These are phyloP conservation scores for Petunia hybrid DNA, from an alignment of 305 asterid genomes.

Conservation along the genomic window DNA sequence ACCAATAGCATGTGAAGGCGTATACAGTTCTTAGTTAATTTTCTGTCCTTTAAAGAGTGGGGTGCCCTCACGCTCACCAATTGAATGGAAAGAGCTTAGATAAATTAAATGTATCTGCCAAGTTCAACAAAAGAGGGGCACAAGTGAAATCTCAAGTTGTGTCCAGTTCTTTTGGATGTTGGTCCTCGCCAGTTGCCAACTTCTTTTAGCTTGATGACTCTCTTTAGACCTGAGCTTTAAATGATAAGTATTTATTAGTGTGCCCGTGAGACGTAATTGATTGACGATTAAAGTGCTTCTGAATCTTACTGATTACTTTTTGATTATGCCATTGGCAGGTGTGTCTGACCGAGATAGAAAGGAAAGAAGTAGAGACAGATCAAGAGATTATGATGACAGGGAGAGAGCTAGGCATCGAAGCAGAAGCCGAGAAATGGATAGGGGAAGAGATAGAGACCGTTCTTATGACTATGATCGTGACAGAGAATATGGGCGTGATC, in stretches of 20 bases:
- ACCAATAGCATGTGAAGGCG: neutral
- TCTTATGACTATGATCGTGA: conserved; percentile 67
- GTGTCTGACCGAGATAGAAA: conserved; percentile 69
- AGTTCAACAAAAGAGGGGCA: neutral
- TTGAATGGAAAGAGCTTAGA: neutral
- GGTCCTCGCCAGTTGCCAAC: neutral
- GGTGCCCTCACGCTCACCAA: neutral
- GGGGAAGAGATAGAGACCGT: conserved; percentile 74
- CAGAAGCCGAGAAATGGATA: conserved; percentile 70
- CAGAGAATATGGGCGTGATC: conserved; percentile 72
- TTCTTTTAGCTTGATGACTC: neutral
- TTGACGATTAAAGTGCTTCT: neutral
- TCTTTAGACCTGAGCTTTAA: neutral
- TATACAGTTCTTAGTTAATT: neutral
- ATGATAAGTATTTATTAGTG: neutral
- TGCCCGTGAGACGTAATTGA: neutral
- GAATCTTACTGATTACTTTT: conserved; percentile 4
- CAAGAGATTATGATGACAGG: conserved; percentile 71
- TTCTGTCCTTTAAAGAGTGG: neutral
- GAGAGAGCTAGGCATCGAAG: conserved; percentile 72
- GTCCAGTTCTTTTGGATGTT: neutral
- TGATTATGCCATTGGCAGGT: conserved; percentile 40
- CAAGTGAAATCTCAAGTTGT: neutral
- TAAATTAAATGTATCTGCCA: neutral
- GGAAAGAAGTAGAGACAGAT: conserved; percentile 76